phyloP scores from a whole-genome alignment of 345 rosid species.

The Aquilaria sinensis region DNA sequence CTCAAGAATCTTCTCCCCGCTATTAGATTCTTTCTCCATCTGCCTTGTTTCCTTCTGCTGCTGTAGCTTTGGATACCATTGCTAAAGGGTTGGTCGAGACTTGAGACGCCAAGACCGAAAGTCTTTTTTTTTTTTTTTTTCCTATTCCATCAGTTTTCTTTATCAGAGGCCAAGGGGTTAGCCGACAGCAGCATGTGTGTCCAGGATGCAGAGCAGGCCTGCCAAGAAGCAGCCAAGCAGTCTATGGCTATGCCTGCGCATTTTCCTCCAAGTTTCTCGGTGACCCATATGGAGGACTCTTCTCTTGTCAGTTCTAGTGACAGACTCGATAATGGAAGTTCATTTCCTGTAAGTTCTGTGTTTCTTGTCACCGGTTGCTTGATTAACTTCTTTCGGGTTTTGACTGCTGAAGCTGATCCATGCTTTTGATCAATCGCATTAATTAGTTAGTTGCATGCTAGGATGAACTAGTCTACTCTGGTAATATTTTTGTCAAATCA shows the following conservation, averaged over 20 bases:
- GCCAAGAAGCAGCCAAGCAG: conserved; percentile 27
- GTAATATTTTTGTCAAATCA: too few species aligned
- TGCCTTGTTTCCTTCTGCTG: background rate
- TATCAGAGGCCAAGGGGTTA: too few species aligned
- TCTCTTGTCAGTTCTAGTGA: conserved; percentile 23
- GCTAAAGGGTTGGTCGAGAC: conserved; percentile 1
- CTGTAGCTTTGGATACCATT: conserved; percentile 22
- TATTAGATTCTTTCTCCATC: conserved; percentile 9
- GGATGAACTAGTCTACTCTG: too few species aligned
- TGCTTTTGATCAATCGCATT: too few species aligned
- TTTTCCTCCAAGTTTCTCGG: conserved; percentile 25
- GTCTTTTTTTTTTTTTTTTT: background rate
- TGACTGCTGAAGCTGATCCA: too few species aligned
- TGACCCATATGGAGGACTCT: conserved; percentile 43
- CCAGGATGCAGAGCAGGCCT: conserved; percentile 32
- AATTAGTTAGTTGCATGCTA: too few species aligned
- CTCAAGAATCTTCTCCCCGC: conserved; percentile 31
- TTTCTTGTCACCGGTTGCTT: background rate
- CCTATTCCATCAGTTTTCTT: background rate
- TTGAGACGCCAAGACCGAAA: background rate
- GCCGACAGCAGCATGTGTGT: conserved; percentile 35
- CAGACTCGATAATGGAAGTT: conserved; percentile 18
- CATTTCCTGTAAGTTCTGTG: conserved; percentile 35
- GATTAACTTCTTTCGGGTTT: background rate
- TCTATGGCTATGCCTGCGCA: conserved; percentile 35